phyloP scores from a whole-genome alignment of 2,329 filamentous ascomycete genomes.

The Pseudogymnoascus sp. region DNA sequence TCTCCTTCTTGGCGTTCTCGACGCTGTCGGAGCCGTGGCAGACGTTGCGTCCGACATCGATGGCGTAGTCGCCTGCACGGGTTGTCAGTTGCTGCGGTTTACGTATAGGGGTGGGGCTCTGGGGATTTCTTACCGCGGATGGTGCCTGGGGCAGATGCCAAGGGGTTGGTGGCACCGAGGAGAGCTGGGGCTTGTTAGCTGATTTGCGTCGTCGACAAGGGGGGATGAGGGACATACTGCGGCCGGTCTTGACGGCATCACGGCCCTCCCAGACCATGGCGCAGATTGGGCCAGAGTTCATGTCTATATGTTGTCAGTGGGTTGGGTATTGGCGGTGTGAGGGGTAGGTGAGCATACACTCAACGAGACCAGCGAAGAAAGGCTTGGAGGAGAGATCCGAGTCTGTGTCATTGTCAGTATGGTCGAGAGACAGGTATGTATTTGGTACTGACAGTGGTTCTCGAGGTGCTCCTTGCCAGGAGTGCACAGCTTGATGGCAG shows the following conservation, averaged over 20 bases:
- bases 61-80: conserved; percentile 61
- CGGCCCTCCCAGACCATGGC: conserved; percentile 99
- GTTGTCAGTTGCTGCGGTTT: conserved; percentile 34
- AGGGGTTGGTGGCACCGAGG: conserved; percentile 98
- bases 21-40: conserved; percentile 99
- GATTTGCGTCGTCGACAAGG: conserved; percentile 7
- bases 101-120: conserved; percentile 57
- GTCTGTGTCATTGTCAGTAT: conserved; percentile 43
- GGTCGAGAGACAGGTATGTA: background rate
- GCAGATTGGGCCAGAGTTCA: conserved; percentile 91
- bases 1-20: conserved; percentile 99
- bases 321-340: conserved; percentile 16
- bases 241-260: conserved; percentile 98
- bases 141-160: conserved; percentile 88
- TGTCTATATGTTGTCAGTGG: conserved; percentile 54
- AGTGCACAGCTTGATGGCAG: conserved; percentile 88
- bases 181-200: conserved; percentile 47
- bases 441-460: conserved; percentile 67
- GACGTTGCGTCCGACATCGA: conserved; percentile 93
- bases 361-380: conserved; percentile 91
- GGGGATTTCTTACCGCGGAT: conserved; percentile 84
- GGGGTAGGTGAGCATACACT: conserved; percentile 56
- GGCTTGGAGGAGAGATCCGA: conserved; percentile 85
- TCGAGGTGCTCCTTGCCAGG: conserved; percentile 93
- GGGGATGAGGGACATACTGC: conserved; percentile 48